Base-by-base conservation (phyloP, 2,329 filamentous ascomycete species). In the Pseudocercospora pini-densiflorae region DNA sequence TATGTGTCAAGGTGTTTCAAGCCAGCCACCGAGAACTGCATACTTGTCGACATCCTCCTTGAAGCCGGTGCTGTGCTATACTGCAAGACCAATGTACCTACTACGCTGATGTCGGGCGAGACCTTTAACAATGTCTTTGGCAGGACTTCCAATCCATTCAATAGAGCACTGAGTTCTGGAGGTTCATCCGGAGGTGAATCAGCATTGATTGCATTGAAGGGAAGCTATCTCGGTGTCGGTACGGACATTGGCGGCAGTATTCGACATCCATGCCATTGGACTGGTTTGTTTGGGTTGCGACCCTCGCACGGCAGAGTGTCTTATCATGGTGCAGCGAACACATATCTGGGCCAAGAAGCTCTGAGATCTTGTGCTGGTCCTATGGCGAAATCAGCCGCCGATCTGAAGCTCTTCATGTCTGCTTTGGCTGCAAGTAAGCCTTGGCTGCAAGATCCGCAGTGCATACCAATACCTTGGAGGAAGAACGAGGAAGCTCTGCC, bases 191-290 rank as follows among this genome's bases (percentile, higher is more conserved):
- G 90, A 12, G 90, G 90, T 14, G 89, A 91, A 74, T 88, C 83
- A 0, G 87, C 85, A 0, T 77, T 90, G 12, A 72, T 90, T 24
- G 85, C 84, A 3, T 83, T 90, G 79, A 81, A 83, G 27, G 88
- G 88, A 0, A 85, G 81, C 40, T 81, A 87, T 61, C 72, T 90
- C 1, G 89, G 89, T 1, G 81, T 90, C 12, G 88, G 87, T 0
- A 90, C 88, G 0, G 89, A 90, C 76, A 83, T 90, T 55, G 85
- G 82, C 1, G 85, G 85, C 1, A 82, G 79, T 62, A 90, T 96
- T 75, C 88, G 89, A 73, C 95, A 97, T 77, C 94, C 91, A 78
- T 91, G 97, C 65, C 93, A 97, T 72, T 94, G 93, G 79, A 79
- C 79, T 53, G 77, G 75, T 8, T 72, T 76, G 23, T 77, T 70